Base-by-base conservation (phyloP, 345 rosid genomes). In the Euphorbia pulcherrima region DNA sequence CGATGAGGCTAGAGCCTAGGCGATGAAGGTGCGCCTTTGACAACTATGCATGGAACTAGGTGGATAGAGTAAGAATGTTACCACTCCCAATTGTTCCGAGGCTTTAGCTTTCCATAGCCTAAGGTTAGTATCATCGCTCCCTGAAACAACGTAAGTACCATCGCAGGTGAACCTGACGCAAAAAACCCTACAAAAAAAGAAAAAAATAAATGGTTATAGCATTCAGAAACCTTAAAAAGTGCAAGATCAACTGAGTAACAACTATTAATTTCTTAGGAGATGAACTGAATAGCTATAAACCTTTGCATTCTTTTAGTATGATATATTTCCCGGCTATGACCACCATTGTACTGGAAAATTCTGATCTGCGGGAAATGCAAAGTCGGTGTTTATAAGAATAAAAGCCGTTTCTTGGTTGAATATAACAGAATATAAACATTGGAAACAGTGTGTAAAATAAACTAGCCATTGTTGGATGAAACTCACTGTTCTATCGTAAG, bases 301-400 rank as follows among this genome's bases (percentile, higher is more conserved):
- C 97, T 92, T 82, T 92, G 97, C 99, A 90, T 95, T 80, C 99
- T 92, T 84, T 95, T 95, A 28, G 97, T 85, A 61, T 92, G 97
- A 81, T 95, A 95, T 72, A 92, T 82, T 85, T 89, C 97, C 66
- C 91, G 67, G 79, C 96, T 92, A 77, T 85, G 94, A 60, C 97
- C 97, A 67, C 97, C 97, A 71, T 90, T 86, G 78, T 88, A 92
- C 50, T 73, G 88, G 87, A 95, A 95, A 60, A 92, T 92, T 77
- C 97, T 83, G 44, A 89, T 75, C 96, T 85, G 90, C 23, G 74
- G 9, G 5, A 41, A 55, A 52, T 59, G 44, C 59, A 47, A 8
- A 54, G 60, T 64, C 35, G 73, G 44, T 23, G 55, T 6, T 8
- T 8, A 16, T 6, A 59, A 35, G 35, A 35, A 35, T 39, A 68